phyloP scores from a whole-genome alignment of 345 rosid species.

The Rhodomyrtus tomentosa region DNA sequence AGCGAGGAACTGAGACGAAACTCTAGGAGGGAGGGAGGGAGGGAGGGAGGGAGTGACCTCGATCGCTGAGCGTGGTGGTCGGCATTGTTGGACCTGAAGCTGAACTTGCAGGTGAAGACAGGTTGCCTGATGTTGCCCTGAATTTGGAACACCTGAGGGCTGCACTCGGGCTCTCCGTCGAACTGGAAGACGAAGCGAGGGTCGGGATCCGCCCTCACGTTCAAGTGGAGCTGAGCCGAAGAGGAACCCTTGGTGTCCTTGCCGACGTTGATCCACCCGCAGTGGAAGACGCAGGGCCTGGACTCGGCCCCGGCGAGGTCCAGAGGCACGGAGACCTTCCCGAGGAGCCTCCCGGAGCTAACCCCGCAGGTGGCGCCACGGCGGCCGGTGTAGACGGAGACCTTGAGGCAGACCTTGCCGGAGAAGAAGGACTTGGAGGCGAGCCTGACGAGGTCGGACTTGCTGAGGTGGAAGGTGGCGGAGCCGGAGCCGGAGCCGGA shows the following conservation, averaged over 20 bases:
- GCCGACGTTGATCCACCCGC: conserved; percentile 69
- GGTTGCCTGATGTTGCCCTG: conserved; percentile 81
- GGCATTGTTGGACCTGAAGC: conserved; percentile 44
- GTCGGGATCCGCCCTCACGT: conserved; percentile 79
- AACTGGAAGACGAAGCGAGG: conserved; percentile 95
- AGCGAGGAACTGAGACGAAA: not conserved
- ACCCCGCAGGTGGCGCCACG: conserved; percentile 66
- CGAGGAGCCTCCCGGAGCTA: conserved; percentile 57
- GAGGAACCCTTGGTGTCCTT: conserved; percentile 36
- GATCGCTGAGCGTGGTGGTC: conserved; percentile 52
- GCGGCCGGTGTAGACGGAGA: conserved; percentile 63
- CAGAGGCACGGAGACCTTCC: conserved; percentile 65
- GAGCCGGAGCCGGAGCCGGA: conserved; percentile 21
- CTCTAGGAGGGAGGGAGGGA: not conserved
- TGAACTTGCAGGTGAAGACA: conserved; percentile 92
- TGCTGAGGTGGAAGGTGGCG: conserved; percentile 73
- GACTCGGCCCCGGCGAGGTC: conserved; percentile 54
- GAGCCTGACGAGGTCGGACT: conserved; percentile 45
- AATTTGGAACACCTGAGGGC: conserved; percentile 89
- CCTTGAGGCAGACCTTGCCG: conserved; percentile 36
- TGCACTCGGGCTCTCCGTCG: conserved; percentile 93
- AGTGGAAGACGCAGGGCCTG: conserved; percentile 44
- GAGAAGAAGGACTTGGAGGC: conserved; percentile 54
- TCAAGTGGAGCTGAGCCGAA: conserved; percentile 56
- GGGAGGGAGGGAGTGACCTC: conserved; percentile 29